phyloP scores from a whole-genome alignment of 805 yeast genomes.

The Wickerhamiella galacta region DNA sequence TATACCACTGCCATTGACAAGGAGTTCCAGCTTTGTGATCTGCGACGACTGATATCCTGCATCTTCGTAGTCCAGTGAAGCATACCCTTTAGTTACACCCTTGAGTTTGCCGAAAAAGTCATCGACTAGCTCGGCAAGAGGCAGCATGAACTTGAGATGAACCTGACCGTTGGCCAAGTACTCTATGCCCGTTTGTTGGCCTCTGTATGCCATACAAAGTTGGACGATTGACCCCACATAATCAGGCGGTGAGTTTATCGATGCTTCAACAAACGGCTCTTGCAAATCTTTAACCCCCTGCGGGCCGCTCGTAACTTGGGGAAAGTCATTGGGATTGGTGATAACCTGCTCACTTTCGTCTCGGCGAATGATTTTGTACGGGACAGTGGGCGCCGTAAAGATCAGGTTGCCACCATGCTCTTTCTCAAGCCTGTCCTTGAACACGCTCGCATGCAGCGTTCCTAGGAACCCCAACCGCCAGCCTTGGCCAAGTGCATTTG shows the following conservation, averaged over 20 bases:
- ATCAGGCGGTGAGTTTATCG: conserved; percentile 82
- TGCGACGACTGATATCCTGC: conserved; percentile 70
- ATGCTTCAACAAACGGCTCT: conserved; percentile 83
- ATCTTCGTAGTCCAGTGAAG: conserved; percentile 88
- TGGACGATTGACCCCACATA: conserved; percentile 76
- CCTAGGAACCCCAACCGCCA: conserved; percentile 96
- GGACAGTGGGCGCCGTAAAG: conserved; percentile 91
- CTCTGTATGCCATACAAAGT: conserved; percentile 71
- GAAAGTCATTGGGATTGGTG: conserved; percentile 88
- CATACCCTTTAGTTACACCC: conserved; percentile 81
- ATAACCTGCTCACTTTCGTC: conserved; percentile 51
- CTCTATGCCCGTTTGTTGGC: conserved; percentile 62
- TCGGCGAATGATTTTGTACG: conserved; percentile 56
- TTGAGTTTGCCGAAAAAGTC: conserved; percentile 90
- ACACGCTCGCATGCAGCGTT: conserved; percentile 86
- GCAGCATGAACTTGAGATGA: conserved; percentile 59
- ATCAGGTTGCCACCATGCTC: conserved; percentile 89
- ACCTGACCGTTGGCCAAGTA: conserved; percentile 71
- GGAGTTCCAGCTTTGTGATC: conserved; percentile 69
- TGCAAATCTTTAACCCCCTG: conserved; percentile 10
- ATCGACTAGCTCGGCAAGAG: conserved; percentile 79
- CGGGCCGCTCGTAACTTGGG: conserved; percentile 31
- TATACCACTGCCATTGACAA: conserved; percentile 76
- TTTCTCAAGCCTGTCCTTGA: conserved; percentile 76
- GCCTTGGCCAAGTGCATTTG: conserved; percentile 90